Evolutionary conservation across 208 protist genomes (phyloP), one percentile per base, ranked within the genome.

Genomic region (Vickermania ingenoplastis): DNA sequence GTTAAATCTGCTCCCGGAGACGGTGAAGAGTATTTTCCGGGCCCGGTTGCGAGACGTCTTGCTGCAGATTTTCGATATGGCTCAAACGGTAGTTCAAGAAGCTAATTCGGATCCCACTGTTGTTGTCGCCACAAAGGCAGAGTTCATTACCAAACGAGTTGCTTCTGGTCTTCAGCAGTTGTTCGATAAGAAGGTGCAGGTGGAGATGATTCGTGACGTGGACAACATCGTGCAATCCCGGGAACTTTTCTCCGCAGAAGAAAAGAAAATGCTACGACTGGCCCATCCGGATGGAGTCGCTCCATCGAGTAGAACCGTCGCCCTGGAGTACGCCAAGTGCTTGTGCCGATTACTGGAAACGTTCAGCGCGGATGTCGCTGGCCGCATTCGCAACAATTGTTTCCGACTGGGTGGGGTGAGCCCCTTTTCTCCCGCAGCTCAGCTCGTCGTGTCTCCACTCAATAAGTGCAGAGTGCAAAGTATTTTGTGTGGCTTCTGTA

Each of bases 321-420:
- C 79, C 1, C 53, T 95, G 30, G 81, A 91, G 69, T 95, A 91
- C 58, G 75, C 79, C 21, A 95, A 95, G 59, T 73, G 59, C 30
- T 25, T 93, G 30, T 88, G 81, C 49, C 73, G 70, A 3, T 41
- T 91, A 14, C 63, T 92, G 28, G 82, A 91, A 50, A 65, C 86
- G 17, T 74, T 93, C 48, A 85, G 71, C 61, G 71, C 81, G 23
- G 84, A 73, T 0, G 75, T 75, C 7, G 79, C 93, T 13, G 63
- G 72, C 36, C 86, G 79, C 54, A 66, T 91, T 24, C 71, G 77
- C 49, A 95, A 92, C 69, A 95, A 95, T 60, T 91, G 83, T 73
- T 68, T 95, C 64, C 85, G 89, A 3, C 68, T 95, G 0, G 91
- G 85, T 65, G 80, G 80, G 31, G 69, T 95, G 30, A 89, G 86